Conservation (phyloP, 345 rosid genomes). For the Cochlearia excelsa region DNA sequence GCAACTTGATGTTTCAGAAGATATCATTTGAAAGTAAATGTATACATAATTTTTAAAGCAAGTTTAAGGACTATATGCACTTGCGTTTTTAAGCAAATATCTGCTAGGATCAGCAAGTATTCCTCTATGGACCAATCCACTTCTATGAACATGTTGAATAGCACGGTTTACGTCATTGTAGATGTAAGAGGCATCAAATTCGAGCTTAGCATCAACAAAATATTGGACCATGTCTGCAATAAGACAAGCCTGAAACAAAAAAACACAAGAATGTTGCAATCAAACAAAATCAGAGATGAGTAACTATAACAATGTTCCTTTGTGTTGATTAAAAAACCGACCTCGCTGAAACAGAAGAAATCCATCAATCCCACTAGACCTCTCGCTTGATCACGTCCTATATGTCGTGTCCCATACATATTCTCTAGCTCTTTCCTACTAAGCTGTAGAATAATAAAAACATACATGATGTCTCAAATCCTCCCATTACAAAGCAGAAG, state of each 20-base stretch:
- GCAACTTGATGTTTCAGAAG: conserved; percentile 9
- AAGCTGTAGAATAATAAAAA: conserved; percentile 47
- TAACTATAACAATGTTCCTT: not conserved
- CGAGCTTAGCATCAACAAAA: conserved; percentile 90
- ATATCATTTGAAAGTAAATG: not conserved
- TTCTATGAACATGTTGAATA: conserved; percentile 91
- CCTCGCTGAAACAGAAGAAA: conserved; percentile 98
- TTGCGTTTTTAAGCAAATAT: conserved; percentile 80
- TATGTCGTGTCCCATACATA: conserved; percentile 82
- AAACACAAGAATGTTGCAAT: not conserved
- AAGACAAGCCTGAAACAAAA: conserved; percentile 65
- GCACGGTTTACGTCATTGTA: conserved; percentile 90
- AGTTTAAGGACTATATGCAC: conserved; percentile 41
- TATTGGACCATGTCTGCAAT: conserved; percentile 91
- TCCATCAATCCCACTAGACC: conserved; percentile 95
- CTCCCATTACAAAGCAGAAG: conserved; percentile 1
- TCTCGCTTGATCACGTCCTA: conserved; percentile 90
- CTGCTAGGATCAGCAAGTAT: conserved; percentile 79
- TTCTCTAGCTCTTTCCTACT: conserved; percentile 57
- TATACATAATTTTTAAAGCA: not conserved
- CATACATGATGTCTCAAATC: not conserved
- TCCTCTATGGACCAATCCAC: conserved; percentile 89
- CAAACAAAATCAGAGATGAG: conserved; percentile 1
- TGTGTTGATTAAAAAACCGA: conserved; percentile 36
- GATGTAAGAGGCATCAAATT: conserved; percentile 88